Percentiles rank a stretch among this genome's conserved stretches.
These are phyloP conservation scores for Alternaria rosae DNA, from an alignment of 2,329 filamentous ascomycete species.

Conservation along the genomic window DNA sequence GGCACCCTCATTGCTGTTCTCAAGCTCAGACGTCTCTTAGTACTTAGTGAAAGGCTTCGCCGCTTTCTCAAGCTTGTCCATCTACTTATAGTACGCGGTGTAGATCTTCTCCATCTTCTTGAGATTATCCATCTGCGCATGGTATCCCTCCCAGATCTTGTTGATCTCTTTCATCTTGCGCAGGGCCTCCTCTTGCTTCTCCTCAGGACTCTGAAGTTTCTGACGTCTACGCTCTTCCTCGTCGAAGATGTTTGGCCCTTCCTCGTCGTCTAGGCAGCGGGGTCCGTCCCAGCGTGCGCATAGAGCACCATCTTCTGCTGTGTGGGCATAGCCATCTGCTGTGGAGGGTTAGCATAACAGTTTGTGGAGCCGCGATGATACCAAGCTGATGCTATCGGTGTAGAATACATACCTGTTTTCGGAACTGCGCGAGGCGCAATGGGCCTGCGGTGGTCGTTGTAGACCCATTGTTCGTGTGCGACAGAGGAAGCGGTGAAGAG, in stretches of 20 bases:
- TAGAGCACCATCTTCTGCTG: not conserved
- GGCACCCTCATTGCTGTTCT: accelerated
- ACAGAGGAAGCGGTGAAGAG: not conserved
- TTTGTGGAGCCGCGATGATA: not conserved
- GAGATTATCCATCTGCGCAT: not conserved
- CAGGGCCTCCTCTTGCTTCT: not conserved
- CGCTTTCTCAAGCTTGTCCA: not conserved
- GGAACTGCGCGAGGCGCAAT: too few relatives aligned
- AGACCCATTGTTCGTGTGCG: not conserved
- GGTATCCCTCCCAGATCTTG: not conserved
- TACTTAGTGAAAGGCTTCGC: not conserved
- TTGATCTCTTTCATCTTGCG: not conserved
- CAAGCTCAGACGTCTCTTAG: accelerated
- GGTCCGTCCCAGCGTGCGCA: not conserved
- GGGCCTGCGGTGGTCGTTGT: not conserved
- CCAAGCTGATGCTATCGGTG: too few relatives aligned
- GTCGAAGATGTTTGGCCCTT: not conserved
- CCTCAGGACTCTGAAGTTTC: not conserved
- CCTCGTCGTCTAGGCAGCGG: not conserved
- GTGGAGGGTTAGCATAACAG: not conserved
- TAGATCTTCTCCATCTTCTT: not conserved
- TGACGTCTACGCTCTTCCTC: not conserved
- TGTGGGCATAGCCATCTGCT: not conserved
- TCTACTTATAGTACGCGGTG: accelerated
- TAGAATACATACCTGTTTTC: too few relatives aligned